These are phyloP conservation scores for Prinsepia uniflora DNA, from an alignment of 306 rosid genomes.

Conservation along the genomic window DNA sequence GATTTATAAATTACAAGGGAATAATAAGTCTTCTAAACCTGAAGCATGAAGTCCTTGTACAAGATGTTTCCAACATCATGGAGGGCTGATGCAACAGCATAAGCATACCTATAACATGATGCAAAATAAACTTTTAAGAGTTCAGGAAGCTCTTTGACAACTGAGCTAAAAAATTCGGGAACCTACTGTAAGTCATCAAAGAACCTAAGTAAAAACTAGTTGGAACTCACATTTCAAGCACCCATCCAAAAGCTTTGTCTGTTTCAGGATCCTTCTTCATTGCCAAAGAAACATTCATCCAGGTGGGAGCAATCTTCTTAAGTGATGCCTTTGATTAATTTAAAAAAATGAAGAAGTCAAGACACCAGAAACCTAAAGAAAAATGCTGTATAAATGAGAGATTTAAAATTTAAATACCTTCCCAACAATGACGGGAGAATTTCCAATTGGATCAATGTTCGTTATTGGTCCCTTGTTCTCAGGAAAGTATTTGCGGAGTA, in stretches of 20 bases:
- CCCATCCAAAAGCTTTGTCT: constrained; percentile 99
- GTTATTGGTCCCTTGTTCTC: constrained; percentile 76
- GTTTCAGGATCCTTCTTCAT: constrained; percentile 99
- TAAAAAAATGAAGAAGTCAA: constrained; percentile 14
- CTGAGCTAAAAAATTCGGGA: neutral
- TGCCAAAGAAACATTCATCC: constrained; percentile 98
- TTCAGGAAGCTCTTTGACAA: neutral
- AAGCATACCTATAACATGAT: constrained; percentile 70
- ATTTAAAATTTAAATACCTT: constrained; percentile 48
- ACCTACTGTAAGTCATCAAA: constrained; percentile 7
- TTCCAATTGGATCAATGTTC: constrained; percentile 88
- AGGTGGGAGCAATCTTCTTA: constrained; percentile 97
- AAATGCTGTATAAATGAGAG: constrained; percentile 11
- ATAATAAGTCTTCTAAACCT: constrained; percentile 44
- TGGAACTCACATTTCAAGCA: constrained; percentile 86
- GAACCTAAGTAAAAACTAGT: constrained; percentile 7
- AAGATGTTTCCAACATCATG: constrained; percentile 81
- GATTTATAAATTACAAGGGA: neutral
- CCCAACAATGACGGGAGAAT: constrained; percentile 92
- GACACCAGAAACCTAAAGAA: constrained; percentile 10
- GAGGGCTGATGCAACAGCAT: constrained; percentile 86
- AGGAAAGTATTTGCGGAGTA: constrained; percentile 76
- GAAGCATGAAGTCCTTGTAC: constrained; percentile 95
- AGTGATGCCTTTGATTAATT: constrained; percentile 63
- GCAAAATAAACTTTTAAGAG: constrained; percentile 12